Conservation (phyloP, 805 yeast species). For the Monosporozyma unispora region DNA sequence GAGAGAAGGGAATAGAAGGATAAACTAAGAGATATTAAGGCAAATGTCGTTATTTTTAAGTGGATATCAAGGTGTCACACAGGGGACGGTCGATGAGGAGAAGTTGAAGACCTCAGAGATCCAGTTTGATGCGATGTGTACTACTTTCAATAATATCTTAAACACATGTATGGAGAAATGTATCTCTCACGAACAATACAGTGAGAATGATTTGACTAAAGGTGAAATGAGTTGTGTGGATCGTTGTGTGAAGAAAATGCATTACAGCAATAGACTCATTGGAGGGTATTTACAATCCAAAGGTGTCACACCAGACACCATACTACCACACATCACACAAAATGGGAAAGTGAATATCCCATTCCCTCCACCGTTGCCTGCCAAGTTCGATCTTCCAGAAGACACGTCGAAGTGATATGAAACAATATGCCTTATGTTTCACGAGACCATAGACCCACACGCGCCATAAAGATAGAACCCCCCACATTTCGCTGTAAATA, state of each 20-base stretch:
- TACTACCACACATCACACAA: slow-evolving; percentile 30
- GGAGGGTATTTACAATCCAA: slow-evolving; percentile 43
- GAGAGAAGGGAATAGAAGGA: background rate
- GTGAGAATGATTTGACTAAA: slow-evolving; percentile 74
- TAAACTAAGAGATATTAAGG: no score
- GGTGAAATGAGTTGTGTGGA: slow-evolving; percentile 81
- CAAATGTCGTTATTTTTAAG: slow-evolving; percentile 56
- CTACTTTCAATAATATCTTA: slow-evolving; percentile 48
- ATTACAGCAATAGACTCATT: slow-evolving; percentile 56
- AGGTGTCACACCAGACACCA: slow-evolving; percentile 39
- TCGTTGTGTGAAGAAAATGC: slow-evolving; percentile 78
- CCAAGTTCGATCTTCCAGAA: background rate
- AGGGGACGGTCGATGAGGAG: slow-evolving; percentile 45
- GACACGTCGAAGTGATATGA: background rate
- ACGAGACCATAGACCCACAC: background rate
- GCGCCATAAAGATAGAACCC: background rate
- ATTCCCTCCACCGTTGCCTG: background rate
- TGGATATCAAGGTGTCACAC: slow-evolving; percentile 18
- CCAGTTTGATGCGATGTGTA: slow-evolving; percentile 57
- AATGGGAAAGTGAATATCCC: background rate
- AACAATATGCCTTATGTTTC: no score
- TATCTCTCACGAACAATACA: slow-evolving; percentile 65
- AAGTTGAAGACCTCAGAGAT: slow-evolving; percentile 55
- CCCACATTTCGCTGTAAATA: background rate
- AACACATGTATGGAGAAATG: slow-evolving; percentile 66